Conservation (phyloP, 768 basidiomycete species). For the Ramaria rubella region DNA sequence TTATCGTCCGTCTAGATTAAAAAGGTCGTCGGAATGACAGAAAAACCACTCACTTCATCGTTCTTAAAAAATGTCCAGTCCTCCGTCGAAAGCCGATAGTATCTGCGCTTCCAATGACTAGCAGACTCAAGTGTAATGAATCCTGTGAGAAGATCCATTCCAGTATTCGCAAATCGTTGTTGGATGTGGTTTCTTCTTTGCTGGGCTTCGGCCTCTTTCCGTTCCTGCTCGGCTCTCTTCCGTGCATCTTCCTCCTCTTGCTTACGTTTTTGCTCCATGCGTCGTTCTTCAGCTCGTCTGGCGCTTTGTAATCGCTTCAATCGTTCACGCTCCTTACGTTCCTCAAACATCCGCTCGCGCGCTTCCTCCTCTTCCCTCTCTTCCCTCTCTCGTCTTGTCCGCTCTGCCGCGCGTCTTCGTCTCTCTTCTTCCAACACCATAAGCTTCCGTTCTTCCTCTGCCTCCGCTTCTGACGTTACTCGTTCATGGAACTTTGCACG, state of each 20-base stretch:
- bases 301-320: slow-evolving; percentile 47
- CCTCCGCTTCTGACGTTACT: slow-evolving; percentile 13
- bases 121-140: slow-evolving; percentile 58
- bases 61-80: slow-evolving; percentile 44
- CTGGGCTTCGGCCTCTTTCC: slow-evolving; percentile 32
- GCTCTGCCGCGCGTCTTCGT: slow-evolving; percentile 31
- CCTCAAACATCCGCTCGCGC: slow-evolving; percentile 13
- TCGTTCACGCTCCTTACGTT: slow-evolving; percentile 27
- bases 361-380: slow-evolving; percentile 30
- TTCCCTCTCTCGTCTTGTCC: slow-evolving; percentile 26
- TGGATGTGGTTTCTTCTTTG: slow-evolving; percentile 42
- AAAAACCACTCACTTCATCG: slow-evolving; percentile 36
- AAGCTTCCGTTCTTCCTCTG: slow-evolving; percentile 22
- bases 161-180: slow-evolving; percentile 36
- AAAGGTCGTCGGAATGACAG: neutral
- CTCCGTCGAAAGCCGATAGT: slow-evolving; percentile 47
- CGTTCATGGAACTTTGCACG: slow-evolving; percentile 9
- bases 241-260: slow-evolving; percentile 39
- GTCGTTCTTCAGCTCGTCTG: slow-evolving; percentile 45
- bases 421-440: slow-evolving; percentile 33
- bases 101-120: slow-evolving; percentile 59
- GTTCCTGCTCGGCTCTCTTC: slow-evolving; percentile 37
- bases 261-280: slow-evolving; percentile 37
- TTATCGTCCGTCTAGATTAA: neutral
- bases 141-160: slow-evolving; percentile 38